These are phyloP conservation scores for Dryas alaskensis DNA, from an alignment of 306 rosid genomes.

Conservation along the genomic window DNA sequence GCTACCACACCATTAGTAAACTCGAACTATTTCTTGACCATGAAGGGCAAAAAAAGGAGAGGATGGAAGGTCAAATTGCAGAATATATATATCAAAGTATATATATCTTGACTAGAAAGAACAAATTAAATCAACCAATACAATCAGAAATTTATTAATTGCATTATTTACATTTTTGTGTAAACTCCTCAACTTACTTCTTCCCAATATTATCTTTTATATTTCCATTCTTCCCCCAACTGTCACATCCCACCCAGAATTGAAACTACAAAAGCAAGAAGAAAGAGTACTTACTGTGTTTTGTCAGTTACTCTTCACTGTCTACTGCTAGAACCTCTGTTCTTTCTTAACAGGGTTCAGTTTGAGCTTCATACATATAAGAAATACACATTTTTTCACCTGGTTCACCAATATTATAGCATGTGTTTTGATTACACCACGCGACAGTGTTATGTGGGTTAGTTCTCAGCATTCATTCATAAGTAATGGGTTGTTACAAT, in stretches of 20 bases:
- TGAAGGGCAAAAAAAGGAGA: background rate
- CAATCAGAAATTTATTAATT: background rate
- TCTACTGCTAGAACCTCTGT: constrained; percentile 13
- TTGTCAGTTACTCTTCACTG: background rate
- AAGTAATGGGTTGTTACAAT: background rate
- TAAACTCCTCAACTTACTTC: background rate
- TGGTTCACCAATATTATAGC: no score
- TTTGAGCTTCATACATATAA: constrained; percentile 1
- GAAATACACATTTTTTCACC: background rate
- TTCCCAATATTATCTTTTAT: background rate
- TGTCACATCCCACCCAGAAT: background rate
- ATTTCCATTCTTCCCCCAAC: background rate
- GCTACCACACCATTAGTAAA: background rate
- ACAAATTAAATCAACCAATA: background rate
- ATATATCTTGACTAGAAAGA: constrained; percentile 6
- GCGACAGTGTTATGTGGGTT: no score
- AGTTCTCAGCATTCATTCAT: no score
- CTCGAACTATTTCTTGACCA: background rate
- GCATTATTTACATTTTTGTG: background rate
- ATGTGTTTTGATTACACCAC: no score
- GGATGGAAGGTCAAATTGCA: constrained; percentile 9
- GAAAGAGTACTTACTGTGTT: background rate
- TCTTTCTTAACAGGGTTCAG: constrained; percentile 11
- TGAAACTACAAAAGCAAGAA: constrained; percentile 1
- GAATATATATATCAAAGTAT: background rate